Evolutionary conservation across 352 stramenopile species (phyloP).

Genomic region (Phytopythium vexans): DNA sequence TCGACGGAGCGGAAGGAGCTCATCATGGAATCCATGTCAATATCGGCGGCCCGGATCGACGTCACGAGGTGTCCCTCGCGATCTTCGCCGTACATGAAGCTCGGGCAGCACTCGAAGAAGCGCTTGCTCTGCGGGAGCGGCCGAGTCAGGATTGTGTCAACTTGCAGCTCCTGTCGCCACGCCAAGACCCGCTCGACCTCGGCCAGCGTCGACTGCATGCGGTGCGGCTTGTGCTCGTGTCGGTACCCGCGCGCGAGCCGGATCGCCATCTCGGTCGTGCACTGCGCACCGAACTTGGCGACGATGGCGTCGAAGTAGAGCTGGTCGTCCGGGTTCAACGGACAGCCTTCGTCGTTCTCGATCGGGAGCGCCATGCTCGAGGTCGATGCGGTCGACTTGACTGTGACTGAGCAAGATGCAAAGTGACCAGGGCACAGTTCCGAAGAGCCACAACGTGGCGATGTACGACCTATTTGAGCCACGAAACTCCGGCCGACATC

Average conservation of each 20-base stretch:
- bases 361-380: constrained; percentile 6
- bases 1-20: constrained; percentile 55
- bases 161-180: constrained; percentile 39
- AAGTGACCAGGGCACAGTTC: too few species aligned
- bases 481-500: too few species aligned
- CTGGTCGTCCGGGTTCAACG: constrained; percentile 49
- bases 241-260: constrained; percentile 51
- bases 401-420: too few species aligned
- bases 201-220: constrained; percentile 53
- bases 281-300: constrained; percentile 38
- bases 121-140: constrained; percentile 54
- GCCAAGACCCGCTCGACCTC: constrained; percentile 64
- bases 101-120: constrained; percentile 67
- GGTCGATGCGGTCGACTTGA: too few species aligned
- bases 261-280: constrained; percentile 64
- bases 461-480: too few species aligned
- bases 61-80: constrained; percentile 65
- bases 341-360: constrained; percentile 41
- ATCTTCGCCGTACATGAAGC: constrained; percentile 69
- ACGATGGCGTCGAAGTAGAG: constrained; percentile 57
- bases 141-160: constrained; percentile 47
- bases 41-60: constrained; percentile 61
- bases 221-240: constrained; percentile 43
- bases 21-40: constrained; percentile 57
- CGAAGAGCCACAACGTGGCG: too few species aligned